phyloP scores from a whole-genome alignment of 768 basidiomycete species.

The Trametes elegans region DNA sequence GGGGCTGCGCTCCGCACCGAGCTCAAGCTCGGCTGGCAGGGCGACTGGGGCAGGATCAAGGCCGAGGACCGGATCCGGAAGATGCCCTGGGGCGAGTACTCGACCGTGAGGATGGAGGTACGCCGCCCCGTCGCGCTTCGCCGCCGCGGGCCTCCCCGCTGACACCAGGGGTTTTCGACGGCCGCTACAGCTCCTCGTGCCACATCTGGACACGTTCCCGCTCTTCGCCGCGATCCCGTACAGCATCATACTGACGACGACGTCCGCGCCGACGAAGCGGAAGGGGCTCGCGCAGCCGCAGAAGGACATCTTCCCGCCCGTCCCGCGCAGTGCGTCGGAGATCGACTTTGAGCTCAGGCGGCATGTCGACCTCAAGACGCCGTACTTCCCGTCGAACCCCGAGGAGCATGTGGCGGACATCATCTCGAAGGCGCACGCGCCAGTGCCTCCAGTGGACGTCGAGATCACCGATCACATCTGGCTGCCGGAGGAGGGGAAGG shows the following conservation, averaged over 20 bases:
- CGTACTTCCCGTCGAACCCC: constrained; percentile 3
- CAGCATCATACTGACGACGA: constrained; percentile 19
- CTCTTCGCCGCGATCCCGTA: constrained; percentile 24
- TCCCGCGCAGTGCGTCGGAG: constrained; percentile 14
- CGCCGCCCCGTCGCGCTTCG: neutral
- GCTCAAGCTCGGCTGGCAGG: constrained; percentile 20
- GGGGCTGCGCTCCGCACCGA: constrained; percentile 11
- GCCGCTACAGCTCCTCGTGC: constrained; percentile 15
- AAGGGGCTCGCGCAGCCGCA: constrained; percentile 11
- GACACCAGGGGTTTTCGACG: neutral
- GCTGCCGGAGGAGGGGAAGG: constrained; percentile 19
- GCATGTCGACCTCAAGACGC: constrained; percentile 12
- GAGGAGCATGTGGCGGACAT: constrained; percentile 14
- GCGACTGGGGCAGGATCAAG: constrained; percentile 17
- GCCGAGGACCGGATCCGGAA: constrained; percentile 14
- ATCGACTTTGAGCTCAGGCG: constrained; percentile 19
- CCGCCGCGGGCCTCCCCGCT: neutral
- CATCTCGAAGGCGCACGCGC: constrained; percentile 12
- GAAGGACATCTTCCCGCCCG: constrained; percentile 20
- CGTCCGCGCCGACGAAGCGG: constrained; percentile 18
- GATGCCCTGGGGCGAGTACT: constrained; percentile 23
- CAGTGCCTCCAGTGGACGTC: constrained; percentile 15
- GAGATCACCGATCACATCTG: constrained; percentile 16
- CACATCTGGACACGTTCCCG: constrained; percentile 19
- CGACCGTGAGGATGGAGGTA: constrained; percentile 19